Evolutionary conservation across 2,329 filamentous ascomycete genomes (phyloP).

Genomic region (Pseudogymnoascus pannorum): DNA sequence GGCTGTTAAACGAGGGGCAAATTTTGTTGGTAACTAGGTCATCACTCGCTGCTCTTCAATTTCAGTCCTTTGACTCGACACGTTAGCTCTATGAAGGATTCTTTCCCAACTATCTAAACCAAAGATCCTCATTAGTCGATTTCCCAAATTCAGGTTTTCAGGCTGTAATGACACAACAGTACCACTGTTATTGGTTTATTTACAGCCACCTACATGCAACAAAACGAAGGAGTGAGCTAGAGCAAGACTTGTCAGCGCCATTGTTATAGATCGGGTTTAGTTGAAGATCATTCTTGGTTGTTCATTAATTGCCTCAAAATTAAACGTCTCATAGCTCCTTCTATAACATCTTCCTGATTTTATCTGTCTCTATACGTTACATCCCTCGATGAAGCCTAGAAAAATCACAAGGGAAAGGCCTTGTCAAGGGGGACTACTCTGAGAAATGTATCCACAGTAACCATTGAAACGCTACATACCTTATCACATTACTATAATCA

Average conservation of each 20-base stretch:
- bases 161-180: background rate
- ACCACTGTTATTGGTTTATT: background rate
- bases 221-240: background rate
- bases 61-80: background rate
- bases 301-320: background rate
- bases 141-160: background rate
- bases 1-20: background rate
- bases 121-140: background rate
- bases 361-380: background rate
- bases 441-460: background rate
- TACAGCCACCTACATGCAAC: background rate
- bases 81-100: background rate
- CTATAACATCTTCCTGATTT: background rate
- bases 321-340: background rate
- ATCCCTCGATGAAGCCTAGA: background rate
- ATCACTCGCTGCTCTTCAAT: background rate
- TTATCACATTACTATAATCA: background rate
- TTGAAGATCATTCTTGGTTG: background rate
- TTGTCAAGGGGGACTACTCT: no score
- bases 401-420: background rate
- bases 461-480: background rate
- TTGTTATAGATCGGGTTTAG: background rate
- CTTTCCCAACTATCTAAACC: background rate
- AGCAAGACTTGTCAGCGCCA: background rate
- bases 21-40: background rate